Percentiles rank a stretch among this genome's conserved stretches.
phyloP scores from a whole-genome alignment of 805 yeast species.

The Lipomyces yamadae region DNA sequence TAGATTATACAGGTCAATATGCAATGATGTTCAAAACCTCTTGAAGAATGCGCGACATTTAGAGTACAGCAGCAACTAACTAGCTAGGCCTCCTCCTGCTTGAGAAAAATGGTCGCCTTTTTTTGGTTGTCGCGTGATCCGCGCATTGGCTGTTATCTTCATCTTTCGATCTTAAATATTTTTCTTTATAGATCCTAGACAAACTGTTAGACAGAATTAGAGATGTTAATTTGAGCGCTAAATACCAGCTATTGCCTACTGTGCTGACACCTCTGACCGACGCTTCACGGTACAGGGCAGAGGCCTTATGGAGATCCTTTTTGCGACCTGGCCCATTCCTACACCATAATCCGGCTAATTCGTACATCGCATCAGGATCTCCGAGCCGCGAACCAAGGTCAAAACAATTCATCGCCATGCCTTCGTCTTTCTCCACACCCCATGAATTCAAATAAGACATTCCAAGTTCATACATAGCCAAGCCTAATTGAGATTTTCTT shows the following conservation, averaged over 20 bases:
- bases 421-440: constrained; percentile 61
- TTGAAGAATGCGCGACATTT: neutral
- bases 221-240: neutral
- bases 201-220: neutral
- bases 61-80: neutral
- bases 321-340: constrained; percentile 57
- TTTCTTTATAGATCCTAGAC: constrained; percentile 28
- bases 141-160: neutral
- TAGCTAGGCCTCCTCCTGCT: neutral
- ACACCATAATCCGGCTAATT: constrained; percentile 72
- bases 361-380: constrained; percentile 67
- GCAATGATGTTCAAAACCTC: neutral
- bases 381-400: constrained; percentile 73
- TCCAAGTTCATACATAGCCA: constrained; percentile 65
- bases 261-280: constrained; percentile 64
- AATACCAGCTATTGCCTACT: constrained; percentile 70
- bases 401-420: constrained; percentile 60
- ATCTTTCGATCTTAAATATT: constrained; percentile 11
- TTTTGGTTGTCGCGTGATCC: neutral
- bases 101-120: constrained; percentile 10
- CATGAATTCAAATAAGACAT: constrained; percentile 60
- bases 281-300: constrained; percentile 71
- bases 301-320: constrained; percentile 65
- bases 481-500: constrained; percentile 40
- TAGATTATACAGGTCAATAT: no score